These are phyloP conservation scores for Ophiostoma ips DNA, from an alignment of 2,329 filamentous ascomycete species.

Conservation along the genomic window DNA sequence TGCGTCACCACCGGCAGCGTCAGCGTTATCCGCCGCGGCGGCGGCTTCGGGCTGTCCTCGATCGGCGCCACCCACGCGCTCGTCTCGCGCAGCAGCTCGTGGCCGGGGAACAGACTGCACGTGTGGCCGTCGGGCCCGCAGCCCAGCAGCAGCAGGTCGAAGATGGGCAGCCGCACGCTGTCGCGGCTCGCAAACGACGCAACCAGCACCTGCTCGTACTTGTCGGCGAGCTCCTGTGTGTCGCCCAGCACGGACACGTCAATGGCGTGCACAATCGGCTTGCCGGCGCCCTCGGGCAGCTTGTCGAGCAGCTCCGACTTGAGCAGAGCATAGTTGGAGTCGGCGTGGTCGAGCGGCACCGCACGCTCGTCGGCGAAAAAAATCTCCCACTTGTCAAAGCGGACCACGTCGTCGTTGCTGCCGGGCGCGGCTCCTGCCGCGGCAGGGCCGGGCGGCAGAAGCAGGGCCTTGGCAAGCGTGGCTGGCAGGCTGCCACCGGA, in stretches of 20 bases:
- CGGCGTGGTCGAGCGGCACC: conserved; percentile 77
- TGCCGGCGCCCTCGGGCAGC: conserved; percentile 53
- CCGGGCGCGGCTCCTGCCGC: conserved; percentile 14
- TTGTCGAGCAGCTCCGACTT: conserved; percentile 82
- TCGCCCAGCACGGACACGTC: conserved; percentile 53
- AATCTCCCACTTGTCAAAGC: conserved; percentile 87
- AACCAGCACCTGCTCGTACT: conserved; percentile 83
- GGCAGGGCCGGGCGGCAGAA: conserved; percentile 29
- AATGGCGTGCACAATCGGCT: conserved; percentile 68
- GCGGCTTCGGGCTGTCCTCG: conserved; percentile 88
- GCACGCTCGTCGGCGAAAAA: conserved; percentile 98
- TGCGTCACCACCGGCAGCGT: conserved; percentile 84
- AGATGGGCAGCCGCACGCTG: conserved; percentile 86
- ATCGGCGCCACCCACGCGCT: conserved; percentile 89
- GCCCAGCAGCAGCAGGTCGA: conserved; percentile 85
- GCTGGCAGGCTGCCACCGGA: conserved; percentile 89
- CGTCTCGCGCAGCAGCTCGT: conserved; percentile 71
- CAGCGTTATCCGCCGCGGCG: conserved; percentile 77
- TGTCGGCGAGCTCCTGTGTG: conserved; percentile 80
- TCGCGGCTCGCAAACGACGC: conserved; percentile 79
- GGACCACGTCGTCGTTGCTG: conserved; percentile 44
- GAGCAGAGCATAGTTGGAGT: conserved; percentile 86
- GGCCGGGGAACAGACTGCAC: conserved; percentile 87
- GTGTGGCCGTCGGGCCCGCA: conserved; percentile 95
- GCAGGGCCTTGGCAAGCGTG: conserved; percentile 71